Base-by-base conservation (phyloP, 768 basidiomycete genomes). In the Pleurotus giganteus region DNA sequence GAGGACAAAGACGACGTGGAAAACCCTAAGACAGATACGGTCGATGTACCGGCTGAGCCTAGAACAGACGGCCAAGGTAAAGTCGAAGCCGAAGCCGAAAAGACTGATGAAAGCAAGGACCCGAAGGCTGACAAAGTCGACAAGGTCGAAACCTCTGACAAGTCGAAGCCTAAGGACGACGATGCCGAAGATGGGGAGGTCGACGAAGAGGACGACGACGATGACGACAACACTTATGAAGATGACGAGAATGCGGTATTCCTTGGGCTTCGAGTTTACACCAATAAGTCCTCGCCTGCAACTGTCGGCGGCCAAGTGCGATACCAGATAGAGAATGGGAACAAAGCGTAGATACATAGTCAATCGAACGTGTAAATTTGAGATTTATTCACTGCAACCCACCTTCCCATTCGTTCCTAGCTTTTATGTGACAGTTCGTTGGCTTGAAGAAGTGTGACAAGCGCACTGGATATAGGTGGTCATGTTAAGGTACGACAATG, bases 181-280 rank as follows among this genome's bases (percentile, higher is more conserved):
- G 32, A 21, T 23, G 19, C 47, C 8, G 39, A 54, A 21, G 21
- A 6, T 15, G 21, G 57, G 13, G 44, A 45, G 7, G 45, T 17
- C 45, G 37, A 59, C 47, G 45, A 53, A 28, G 31, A 39, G 21
- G 41, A 39, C 4, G 56, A 36, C 6, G 60, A 55, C 19, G 32
- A 52, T 29, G 27, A 28, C 27, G 29, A 44, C 26, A 9, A 28
- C 21, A 15, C 27, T 4, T 41, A 9, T 8, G 19, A 17, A 17
- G 47, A 37, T 23, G 47, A 50, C 11, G 47, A 50, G 9, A 24
- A 50, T 21, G 59, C 66, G 29, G 34, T 72, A 2, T 66, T 69
- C 43, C 57, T 75, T 7, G 74, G 74, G 2, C 54, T 75, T 47
- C 64, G 70, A 26, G 74, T 76, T 3, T 76, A 76, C 50, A 74